phyloP scores from a whole-genome alignment of 805 yeast species.

The Blastobotrys peoriensis region DNA sequence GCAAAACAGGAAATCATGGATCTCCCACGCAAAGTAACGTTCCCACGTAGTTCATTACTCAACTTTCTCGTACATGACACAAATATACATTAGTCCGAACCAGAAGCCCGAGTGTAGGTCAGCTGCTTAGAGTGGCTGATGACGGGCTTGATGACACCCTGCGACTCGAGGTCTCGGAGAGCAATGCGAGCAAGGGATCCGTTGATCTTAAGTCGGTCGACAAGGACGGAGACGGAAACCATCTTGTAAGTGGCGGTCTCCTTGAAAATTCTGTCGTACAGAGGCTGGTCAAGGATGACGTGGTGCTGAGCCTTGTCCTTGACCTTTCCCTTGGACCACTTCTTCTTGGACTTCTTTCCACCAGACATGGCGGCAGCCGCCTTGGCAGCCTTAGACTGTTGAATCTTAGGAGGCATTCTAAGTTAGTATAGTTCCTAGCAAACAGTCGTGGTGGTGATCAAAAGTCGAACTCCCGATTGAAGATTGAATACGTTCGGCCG shows the following conservation, averaged over 20 bases:
- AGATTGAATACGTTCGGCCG: no score
- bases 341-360: conserved; percentile 99
- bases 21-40: no score
- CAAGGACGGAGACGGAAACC: conserved; percentile 96
- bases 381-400: conserved; percentile 99
- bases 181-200: conserved; percentile 99
- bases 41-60: no score
- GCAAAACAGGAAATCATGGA: no score
- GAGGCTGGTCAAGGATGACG: conserved; percentile 94
- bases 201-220: conserved; percentile 98
- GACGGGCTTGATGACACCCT: conserved; percentile 92
- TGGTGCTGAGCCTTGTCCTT: conserved; percentile 99
- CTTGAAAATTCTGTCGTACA: conserved; percentile 98
- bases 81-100: conserved; percentile 12
- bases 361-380: conserved; percentile 99
- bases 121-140: conserved; percentile 94
- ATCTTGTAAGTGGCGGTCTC: conserved; percentile 99
- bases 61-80: conserved; percentile 4
- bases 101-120: conserved; percentile 56
- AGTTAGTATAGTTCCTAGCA: no score
- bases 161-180: conserved; percentile 87
- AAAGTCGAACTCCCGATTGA: no score
- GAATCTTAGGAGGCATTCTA: conserved; percentile 98
- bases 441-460: no score
- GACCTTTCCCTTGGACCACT: conserved; percentile 99